These are phyloP conservation scores for Colletotrichum destructivum DNA, from an alignment of 2,329 filamentous ascomycete genomes.

Conservation along the genomic window DNA sequence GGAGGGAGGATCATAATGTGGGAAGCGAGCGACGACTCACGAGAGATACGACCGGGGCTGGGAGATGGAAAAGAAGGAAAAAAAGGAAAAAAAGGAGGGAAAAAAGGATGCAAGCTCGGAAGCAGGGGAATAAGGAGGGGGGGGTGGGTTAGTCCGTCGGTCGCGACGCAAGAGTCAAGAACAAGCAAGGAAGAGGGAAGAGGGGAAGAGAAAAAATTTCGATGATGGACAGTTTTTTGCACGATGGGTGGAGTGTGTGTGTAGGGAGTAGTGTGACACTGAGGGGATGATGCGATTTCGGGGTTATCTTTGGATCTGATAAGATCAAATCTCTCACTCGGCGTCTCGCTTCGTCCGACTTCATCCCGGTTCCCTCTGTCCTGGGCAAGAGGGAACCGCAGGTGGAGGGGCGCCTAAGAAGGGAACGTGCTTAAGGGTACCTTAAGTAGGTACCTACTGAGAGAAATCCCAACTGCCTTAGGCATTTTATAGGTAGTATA, in stretches of 20 bases:
- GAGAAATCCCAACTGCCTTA: no score
- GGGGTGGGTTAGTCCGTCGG: not conserved
- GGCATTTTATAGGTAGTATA: no score
- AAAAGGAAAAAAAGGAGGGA: not conserved
- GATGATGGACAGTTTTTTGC: constrained; percentile 25
- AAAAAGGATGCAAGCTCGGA: not conserved
- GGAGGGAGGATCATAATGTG: constrained; percentile 17
- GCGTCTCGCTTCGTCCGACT: constrained; percentile 2
- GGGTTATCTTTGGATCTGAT: constrained; percentile 69
- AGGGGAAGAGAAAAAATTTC: constrained; percentile 11
- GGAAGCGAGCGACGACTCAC: not conserved
- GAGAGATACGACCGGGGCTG: no score
- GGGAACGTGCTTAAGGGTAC: no score
- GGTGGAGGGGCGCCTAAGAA: not conserved
- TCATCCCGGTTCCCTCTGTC: not conserved
- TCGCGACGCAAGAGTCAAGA: no score
- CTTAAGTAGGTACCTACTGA: no score
- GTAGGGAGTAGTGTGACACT: constrained; percentile 6
- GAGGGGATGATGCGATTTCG: constrained; percentile 40
- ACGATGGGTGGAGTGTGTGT: constrained; percentile 22
- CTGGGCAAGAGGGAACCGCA: not conserved
- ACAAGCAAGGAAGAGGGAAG: not conserved
- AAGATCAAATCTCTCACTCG: constrained; percentile 57
- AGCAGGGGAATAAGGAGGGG: constrained; percentile 4
- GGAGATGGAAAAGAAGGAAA: not conserved